Evolutionary conservation across 2,329 filamentous ascomycete species (phyloP), one percentile per base, ranked within the genome.

Genomic region (Colletotrichum tamarilloi): DNA sequence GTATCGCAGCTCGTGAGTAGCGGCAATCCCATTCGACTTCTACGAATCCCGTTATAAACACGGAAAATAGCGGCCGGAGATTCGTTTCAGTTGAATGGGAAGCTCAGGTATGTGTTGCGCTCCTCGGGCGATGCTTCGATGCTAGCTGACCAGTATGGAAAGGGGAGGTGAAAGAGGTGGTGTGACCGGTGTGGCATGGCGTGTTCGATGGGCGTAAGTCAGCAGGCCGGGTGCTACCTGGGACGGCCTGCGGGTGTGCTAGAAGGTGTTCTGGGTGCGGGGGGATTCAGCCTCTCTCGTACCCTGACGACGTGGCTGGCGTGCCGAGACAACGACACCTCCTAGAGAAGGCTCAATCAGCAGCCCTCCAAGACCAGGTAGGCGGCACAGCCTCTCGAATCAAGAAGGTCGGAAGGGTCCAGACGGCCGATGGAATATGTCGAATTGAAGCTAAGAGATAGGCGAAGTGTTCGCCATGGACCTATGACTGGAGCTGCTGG

Each of bases 271-370:
- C 11, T n/a, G 32, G 67, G 67, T 65, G 70, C 67, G 65, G 56
- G 69, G 70, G 46, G 58, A 32, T 66, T 70, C 71, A 66, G 71
- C 67, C 71, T 65, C 69, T 72, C 53, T 24, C 22, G 32, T 35
- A 56, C 32, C 49, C 62, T 28, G 49, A 42, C 49, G 70, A 64
- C 55, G 32, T 69, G 60, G 67, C 55, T 70, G 70, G 55, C 60
- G 67, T 73, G 56, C 67, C 71, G 35, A 73, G 67, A 70, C 71
- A 52, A 73, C 67, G 55, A 70, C 71, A 73, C 67, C 56, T 66
- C 60, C 56, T 56, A 32, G 49, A 70, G 66, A 70, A 73, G 67
- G 70, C 70, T 70, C 67, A 32, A 26, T 35, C 42, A n/a, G 5
- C 26, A 6, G 59, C 24, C 7, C 38, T 19, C 55, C 67, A 62